Evolutionary conservation across 2,329 filamentous ascomycete species (phyloP), one percentile per base, ranked within the genome.

Genomic region (Didymella glomerata): DNA sequence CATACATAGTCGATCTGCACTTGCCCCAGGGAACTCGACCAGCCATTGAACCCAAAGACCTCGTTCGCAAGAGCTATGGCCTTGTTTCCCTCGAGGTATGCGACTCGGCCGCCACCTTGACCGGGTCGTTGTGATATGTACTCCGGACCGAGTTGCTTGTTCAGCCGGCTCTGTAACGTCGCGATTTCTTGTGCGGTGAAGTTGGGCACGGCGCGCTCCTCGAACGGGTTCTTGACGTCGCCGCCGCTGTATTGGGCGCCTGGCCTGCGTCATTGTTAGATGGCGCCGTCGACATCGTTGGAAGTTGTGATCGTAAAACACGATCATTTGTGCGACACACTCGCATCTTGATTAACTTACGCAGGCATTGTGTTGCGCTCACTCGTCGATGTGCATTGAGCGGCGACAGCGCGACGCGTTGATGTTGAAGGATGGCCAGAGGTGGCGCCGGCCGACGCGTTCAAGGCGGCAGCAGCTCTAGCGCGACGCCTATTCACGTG

Each of bases 61-160:
- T 97, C 92, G 71, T 97, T 97, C 53, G 93, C 93, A 51, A 97
- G 88, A 57, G 91, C 90, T 76, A 99, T 99, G 73, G 91, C 93
- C 80, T 99, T 99, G 74, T 98, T 94, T 1, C 93, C 93, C n/a
- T 93, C 88, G 50, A 99, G 84, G 78, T 99, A 99, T 76, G 96
- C 92, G 18, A 99, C 91, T 74, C 91, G 94, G 64, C 89, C 86
- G 48, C 93, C 93, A 10, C 89, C 90, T 13, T 93, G 90, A 2
- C 95, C 95, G 14, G 90, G 83, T 71, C 95, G 86, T 41, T 92
- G 87, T 2, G 94, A 98, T 58, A 99, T 91, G 76, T 96, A 99
- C 79, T 99, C 96, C 0, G 95, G 95, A 0, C 95, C 95, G 11
- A 99, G 86, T 74, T 97, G 93, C 74, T 93, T 96, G 74, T 98